Conservation (phyloP, 2,329 filamentous ascomycete species). For the Fusarium burgessii region DNA sequence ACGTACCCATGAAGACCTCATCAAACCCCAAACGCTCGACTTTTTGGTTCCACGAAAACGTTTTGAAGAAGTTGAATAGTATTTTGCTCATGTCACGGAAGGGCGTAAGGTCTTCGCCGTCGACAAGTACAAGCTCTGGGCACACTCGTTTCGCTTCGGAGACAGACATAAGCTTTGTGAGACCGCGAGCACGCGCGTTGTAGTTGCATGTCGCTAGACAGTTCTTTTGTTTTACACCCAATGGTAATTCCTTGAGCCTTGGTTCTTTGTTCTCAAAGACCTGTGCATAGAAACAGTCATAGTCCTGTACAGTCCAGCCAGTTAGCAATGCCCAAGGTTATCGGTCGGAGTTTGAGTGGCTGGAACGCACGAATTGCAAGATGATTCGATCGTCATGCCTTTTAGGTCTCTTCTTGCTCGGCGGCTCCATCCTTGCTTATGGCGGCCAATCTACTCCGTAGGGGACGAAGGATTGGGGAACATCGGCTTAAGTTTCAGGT, state of each 20-base stretch:
- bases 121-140: constrained; percentile 85
- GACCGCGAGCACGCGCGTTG: constrained; percentile 78
- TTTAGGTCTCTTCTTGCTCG: constrained; percentile 51
- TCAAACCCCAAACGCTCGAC: constrained; percentile 90
- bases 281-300: constrained; percentile 95
- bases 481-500: constrained; percentile 30
- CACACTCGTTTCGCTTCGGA: constrained; percentile 83
- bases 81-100: constrained; percentile 90
- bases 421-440: constrained; percentile 48
- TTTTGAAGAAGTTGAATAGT: constrained; percentile 78
- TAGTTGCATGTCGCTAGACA: constrained; percentile 97
- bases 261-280: constrained; percentile 88
- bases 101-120: constrained; percentile 86
- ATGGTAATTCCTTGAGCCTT: constrained; percentile 74
- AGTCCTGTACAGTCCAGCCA: constrained; percentile 63
- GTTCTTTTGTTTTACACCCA: constrained; percentile 93
- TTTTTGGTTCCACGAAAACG: constrained; percentile 80
- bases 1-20: constrained; percentile 73
- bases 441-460: not conserved
- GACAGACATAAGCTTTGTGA: constrained; percentile 87
- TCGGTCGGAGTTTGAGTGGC: not conserved
- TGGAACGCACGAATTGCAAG: constrained; percentile 79
- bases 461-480: constrained; percentile 2
- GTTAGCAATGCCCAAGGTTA: constrained; percentile 17
- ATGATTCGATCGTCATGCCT: constrained; percentile 76